Evolutionary conservation across 768 basidiomycete genomes (phyloP), one percentile per base, ranked within the genome.

Genomic region (Zangia roseola): DNA sequence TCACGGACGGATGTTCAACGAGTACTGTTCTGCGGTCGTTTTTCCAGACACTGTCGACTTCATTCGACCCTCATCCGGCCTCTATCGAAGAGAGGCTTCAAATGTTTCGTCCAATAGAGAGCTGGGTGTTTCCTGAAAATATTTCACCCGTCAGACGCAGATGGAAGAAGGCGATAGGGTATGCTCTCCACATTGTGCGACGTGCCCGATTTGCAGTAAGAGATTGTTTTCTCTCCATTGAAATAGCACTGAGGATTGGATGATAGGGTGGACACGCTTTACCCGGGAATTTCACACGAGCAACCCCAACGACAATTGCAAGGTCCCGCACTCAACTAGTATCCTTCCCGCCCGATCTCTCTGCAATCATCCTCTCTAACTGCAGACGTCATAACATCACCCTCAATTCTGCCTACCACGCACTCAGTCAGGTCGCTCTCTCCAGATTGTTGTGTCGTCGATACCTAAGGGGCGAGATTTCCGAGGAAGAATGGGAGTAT

Each of bases 241-340:
- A 6, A 31, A 31, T 16, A 31, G 6, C 31, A 31, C 31, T 31
- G 14, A 31, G 31, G 6, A 14, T 14, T 16, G 14, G 31, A 6
- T 31, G 31, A 6, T 55, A 82, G 80, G 81, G 80, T 14, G 81
- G 81, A 3, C 80, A 81, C 41, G 75, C 76, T 0, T 64, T 82
- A 3, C 78, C 79, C 2, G 66, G 74, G 41, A 71, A 59, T 10
- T 55, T 71, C 23, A 70, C 72, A 3, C 53, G 62, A 33, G 43
- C 56, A 13, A 75, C 76, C 3, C 52, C 58, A 19, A 62, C 61
- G 37, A 74, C 69, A 0, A 75, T 75, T 21, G 71, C 79, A n/a
- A 57, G 58, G 20, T 74, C 74, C 17, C 65, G 61, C 34, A 33
- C 35, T 9, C 51, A 59, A 8, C 25, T 47, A 13, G 44, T 37